A percentile compares a stretch with the other conserved stretches of the same genome.
Evolutionary conservation across 106 monocot genomes (phyloP).

Genomic region (Cymbidium sinense): DNA sequence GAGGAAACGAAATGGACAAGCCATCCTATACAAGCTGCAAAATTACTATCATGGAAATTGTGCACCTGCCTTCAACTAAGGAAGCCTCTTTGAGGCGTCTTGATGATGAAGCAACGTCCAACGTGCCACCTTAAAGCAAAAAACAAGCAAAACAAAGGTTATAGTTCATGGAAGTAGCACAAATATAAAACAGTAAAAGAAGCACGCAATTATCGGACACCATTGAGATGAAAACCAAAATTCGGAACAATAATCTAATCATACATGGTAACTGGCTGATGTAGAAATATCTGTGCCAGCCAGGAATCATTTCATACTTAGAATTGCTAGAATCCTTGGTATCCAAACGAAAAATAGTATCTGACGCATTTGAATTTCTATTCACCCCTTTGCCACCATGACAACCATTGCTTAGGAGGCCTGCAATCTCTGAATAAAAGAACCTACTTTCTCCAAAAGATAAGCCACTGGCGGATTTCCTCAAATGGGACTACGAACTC

Average conservation of each 20-base stretch:
- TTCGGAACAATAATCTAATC: neutral
- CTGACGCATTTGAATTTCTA: neutral
- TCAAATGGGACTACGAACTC: neutral
- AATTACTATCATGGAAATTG: neutral
- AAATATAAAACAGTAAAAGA: too few relatives aligned
- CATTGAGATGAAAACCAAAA: neutral
- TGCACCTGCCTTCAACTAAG: conserved; percentile 1
- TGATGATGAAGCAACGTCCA: neutral
- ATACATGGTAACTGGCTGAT: conserved; percentile 39
- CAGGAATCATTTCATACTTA: conserved; percentile 52
- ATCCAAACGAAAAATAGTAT: conserved; percentile 19
- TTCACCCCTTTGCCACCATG: neutral
- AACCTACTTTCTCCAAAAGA: too few relatives aligned
- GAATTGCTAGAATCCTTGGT: neutral
- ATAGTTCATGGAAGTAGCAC: neutral
- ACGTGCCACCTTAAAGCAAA: conserved; percentile 3
- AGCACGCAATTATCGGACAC: neutral
- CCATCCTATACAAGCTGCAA: neutral
- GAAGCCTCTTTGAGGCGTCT: neutral
- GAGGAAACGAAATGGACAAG: too few relatives aligned
- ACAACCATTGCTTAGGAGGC: neutral
- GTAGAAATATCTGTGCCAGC: conserved; percentile 72
- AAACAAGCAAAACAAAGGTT: neutral
- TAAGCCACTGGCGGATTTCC: too few relatives aligned
- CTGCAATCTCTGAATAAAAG: conserved; percentile 73